Conservation (phyloP, 805 yeast genomes). For the Candida suzukii region DNA sequence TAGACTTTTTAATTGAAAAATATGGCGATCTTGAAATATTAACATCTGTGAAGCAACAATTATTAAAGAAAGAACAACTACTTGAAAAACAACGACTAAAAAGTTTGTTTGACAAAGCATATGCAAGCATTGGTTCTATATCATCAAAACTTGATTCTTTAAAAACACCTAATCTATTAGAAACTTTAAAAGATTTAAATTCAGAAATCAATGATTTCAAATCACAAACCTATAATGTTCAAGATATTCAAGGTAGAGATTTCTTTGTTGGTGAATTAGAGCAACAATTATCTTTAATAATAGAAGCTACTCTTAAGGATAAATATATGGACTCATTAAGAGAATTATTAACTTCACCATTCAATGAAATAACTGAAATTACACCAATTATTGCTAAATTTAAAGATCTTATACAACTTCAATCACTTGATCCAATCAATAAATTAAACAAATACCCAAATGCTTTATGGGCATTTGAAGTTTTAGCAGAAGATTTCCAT, state of each 20-base stretch:
- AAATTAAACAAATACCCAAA: slow-evolving; percentile 29
- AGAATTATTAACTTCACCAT: background rate
- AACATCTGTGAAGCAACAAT: slow-evolving; percentile 5
- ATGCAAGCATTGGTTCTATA: background rate
- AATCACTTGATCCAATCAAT: slow-evolving; percentile 23
- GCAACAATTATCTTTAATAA: background rate
- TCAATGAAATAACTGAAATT: background rate
- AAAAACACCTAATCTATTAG: no score
- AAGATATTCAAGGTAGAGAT: background rate
- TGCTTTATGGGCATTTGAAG: slow-evolving; percentile 44
- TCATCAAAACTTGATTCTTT: background rate
- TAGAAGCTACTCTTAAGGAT: background rate
- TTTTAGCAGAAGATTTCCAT: slow-evolving; percentile 37
- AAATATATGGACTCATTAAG: background rate
- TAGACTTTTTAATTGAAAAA: slow-evolving; percentile 10
- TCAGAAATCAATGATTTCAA: background rate
- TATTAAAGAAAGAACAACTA: slow-evolving; percentile 8
- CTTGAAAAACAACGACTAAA: slow-evolving; percentile 3
- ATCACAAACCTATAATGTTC: background rate
- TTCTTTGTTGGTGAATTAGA: background rate
- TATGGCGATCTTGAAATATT: slow-evolving; percentile 15
- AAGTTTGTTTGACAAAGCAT: background rate
- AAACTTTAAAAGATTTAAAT: background rate
- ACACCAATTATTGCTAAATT: background rate
- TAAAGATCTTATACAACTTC: slow-evolving; percentile 18